These are phyloP conservation scores for Morella rubra DNA, from an alignment of 306 rosid species.

Conservation along the genomic window DNA sequence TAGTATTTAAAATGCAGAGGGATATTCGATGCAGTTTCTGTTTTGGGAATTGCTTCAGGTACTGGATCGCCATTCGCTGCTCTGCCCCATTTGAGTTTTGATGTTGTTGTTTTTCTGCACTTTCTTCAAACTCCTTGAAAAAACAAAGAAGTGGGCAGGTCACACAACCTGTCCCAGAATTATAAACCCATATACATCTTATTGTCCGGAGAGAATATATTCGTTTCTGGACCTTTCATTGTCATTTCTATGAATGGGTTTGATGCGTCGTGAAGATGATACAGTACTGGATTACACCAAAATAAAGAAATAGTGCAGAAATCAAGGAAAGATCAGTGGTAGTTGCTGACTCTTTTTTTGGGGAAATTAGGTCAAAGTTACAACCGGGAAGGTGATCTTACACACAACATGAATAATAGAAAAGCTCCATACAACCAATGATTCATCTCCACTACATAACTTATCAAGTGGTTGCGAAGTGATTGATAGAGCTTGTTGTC, in stretches of 20 bases:
- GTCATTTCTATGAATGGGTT: conserved; percentile 13
- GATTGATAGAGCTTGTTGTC: too few relatives aligned
- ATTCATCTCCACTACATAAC: background rate
- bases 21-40: too few relatives aligned
- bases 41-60: too few relatives aligned
- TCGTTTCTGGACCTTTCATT: conserved; percentile 6
- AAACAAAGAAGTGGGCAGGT: too few relatives aligned
- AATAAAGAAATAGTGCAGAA: conserved; percentile 12
- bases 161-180: background rate
- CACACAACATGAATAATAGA: background rate
- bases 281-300: conserved; percentile 1
- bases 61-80: too few relatives aligned
- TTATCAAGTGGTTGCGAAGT: too few relatives aligned
- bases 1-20: too few relatives aligned
- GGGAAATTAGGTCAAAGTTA: too few relatives aligned
- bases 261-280: conserved; percentile 8
- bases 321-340: conserved; percentile 15
- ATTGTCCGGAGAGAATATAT: background rate
- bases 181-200: background rate
- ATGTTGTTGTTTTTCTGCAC: background rate
- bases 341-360: too few relatives aligned
- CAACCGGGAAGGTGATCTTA: background rate
- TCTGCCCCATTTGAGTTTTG: too few relatives aligned
- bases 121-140: background rate
- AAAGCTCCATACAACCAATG: background rate